A percentile compares a stretch with the other conserved stretches of the same genome.
Conservation (phyloP, 2,329 filamentous ascomycete species). For the Ceratocystis huliohia region DNA sequence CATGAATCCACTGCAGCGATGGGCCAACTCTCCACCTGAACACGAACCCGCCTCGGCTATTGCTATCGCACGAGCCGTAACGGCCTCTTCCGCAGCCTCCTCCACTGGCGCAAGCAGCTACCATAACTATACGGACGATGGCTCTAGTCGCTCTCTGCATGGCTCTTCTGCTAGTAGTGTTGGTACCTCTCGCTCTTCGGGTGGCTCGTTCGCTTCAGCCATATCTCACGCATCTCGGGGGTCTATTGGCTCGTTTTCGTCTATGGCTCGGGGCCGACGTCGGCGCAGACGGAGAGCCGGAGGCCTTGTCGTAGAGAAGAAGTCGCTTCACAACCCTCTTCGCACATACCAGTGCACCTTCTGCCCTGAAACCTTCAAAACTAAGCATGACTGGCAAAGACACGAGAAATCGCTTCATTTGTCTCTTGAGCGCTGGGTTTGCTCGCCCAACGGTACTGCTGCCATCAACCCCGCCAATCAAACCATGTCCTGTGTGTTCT, state of each 20-base stretch:
- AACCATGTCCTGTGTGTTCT: constrained; percentile 45
- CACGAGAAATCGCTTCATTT: constrained; percentile 56
- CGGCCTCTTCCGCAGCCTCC: constrained; percentile 37
- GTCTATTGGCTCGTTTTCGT: constrained; percentile 41
- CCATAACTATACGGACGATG: constrained; percentile 45
- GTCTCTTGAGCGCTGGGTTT: constrained; percentile 55
- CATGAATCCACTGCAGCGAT: constrained; percentile 47
- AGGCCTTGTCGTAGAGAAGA: constrained; percentile 29
- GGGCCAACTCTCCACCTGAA: constrained; percentile 47
- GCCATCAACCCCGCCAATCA: constrained; percentile 48
- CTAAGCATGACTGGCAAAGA: constrained; percentile 57
- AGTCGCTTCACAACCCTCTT: constrained; percentile 32
- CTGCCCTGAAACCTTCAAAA: constrained; percentile 54
- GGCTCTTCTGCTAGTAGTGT: constrained; percentile 46
- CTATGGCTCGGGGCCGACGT: constrained; percentile 35
- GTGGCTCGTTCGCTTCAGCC: constrained; percentile 44
- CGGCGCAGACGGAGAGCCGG: constrained; percentile 36
- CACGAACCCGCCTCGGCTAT: constrained; percentile 48
- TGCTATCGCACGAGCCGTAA: constrained; percentile 45
- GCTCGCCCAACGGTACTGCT: constrained; percentile 43
- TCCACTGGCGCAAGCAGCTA: constrained; percentile 46
- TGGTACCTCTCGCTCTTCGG: constrained; percentile 48
- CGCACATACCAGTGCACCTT: constrained; percentile 56
- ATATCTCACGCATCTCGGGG: constrained; percentile 47
- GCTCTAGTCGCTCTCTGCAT: constrained; percentile 45